phyloP scores from a whole-genome alignment of 2,329 filamentous ascomycete species.

The Calonectria ilicicola region DNA sequence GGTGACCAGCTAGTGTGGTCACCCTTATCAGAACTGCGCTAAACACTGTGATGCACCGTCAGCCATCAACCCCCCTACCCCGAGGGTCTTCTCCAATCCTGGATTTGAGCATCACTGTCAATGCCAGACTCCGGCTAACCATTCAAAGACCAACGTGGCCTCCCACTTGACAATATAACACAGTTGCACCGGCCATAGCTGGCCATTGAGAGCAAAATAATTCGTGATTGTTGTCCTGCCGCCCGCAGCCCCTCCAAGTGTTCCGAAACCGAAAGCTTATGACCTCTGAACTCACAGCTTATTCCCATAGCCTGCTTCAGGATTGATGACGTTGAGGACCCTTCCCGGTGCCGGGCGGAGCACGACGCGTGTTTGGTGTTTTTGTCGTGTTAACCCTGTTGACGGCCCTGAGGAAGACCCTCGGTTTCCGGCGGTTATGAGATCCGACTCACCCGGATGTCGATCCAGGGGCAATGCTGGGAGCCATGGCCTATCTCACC shows the following conservation, averaged over 20 bases:
- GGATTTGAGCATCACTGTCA: neutral
- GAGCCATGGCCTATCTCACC: neutral
- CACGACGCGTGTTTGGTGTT: slow-evolving; percentile 4
- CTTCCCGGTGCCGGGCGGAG: neutral
- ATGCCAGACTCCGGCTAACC: slow-evolving; percentile 1
- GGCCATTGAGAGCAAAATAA: neutral
- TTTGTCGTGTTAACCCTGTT: neutral
- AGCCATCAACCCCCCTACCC: slow-evolving; percentile 12
- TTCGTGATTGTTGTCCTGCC: neutral
- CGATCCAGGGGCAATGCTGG: slow-evolving; percentile 16
- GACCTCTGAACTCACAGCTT: slow-evolving; percentile 1
- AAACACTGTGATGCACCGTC: slow-evolving; percentile 5
- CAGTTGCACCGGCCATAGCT: neutral
- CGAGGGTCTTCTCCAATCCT: slow-evolving; percentile 1
- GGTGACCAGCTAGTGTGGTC: neutral
- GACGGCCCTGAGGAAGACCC: neutral
- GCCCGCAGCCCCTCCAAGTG: neutral
- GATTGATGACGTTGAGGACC: slow-evolving; percentile 25
- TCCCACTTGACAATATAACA: neutral
- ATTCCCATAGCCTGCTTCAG: slow-evolving; percentile 1
- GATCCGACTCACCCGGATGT: slow-evolving; percentile 12
- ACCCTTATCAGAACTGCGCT: slow-evolving; percentile 20
- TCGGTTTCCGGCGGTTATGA: slow-evolving; percentile 9
- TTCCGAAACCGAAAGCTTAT: slow-evolving; percentile 11
- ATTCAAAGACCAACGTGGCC: neutral